Evolutionary conservation across 371 early-diverging fungal species (phyloP), one percentile per base, ranked within the genome.

Genomic region (Mortierella sp.): DNA sequence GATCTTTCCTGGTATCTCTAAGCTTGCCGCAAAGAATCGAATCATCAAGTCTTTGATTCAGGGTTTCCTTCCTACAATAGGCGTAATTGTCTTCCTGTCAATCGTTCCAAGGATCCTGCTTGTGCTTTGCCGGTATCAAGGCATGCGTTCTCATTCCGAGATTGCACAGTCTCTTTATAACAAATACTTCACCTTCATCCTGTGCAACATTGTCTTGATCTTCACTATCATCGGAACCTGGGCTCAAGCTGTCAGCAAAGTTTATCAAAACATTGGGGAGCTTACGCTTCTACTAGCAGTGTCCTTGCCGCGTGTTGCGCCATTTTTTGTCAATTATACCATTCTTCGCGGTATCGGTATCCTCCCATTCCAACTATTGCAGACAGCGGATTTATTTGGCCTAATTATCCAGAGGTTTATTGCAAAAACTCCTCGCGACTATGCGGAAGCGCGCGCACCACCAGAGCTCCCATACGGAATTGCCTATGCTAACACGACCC

Each of bases 121-220:
- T 22, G 75, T 91, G 83, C 85, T 83, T 68, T 91, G 89, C 9
- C 87, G 87, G 37, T 86, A 86, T 42, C 89, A 91, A 65, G 87
- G 87, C 1, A 87, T 88, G 64, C 75, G 85, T 10, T 88, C 88
- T 3, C 89, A 88, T 61, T 92, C 90, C 0, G 87, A 88, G 51
- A 83, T 92, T 45, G 93, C 93, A 63, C 90, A 88, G 61, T 83
- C 86, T 56, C 89, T 94, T 3, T 83, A 90, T 42, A 84, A 86
- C 43, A 94, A 95, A 72, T 94, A 96, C 82, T 97, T 94, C 78
- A 91, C 92, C 62, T 97, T 96, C 70, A 88, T 93, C 61, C 82
- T 97, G 29, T 91, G 93, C 84, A 98, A 96, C 83, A 91, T 97
- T 8, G 82, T 98, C 29, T 83, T 98, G 61, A 89, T 96, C n/a